These are phyloP conservation scores for Globisporangium okanoganense DNA, from an alignment of 352 stramenopile species.

Conservation along the genomic window DNA sequence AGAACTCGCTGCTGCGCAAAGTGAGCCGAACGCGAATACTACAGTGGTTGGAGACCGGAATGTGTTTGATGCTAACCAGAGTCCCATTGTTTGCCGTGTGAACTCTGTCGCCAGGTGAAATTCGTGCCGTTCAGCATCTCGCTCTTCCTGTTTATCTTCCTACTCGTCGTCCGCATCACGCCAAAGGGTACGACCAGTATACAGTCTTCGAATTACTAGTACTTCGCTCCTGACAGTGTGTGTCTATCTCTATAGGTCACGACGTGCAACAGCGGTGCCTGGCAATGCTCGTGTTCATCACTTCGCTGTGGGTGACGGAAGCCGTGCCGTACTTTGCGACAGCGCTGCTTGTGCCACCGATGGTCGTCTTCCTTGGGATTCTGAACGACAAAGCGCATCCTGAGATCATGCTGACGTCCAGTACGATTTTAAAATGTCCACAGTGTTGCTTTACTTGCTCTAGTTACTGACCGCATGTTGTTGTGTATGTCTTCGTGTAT, in stretches of 20 bases:
- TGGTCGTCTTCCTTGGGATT: slow-evolving; percentile 88
- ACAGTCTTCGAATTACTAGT: too few relatives aligned
- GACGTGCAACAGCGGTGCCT: slow-evolving; percentile 83
- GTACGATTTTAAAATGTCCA: slow-evolving; percentile 26
- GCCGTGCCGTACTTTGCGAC: slow-evolving; percentile 91
- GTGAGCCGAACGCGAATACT: slow-evolving; percentile 22
- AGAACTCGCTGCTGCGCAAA: slow-evolving; percentile 81
- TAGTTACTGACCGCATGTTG: not conserved
- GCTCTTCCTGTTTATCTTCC: slow-evolving; percentile 63
- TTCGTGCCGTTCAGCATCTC: slow-evolving; percentile 70
- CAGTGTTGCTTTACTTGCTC: not conserved
- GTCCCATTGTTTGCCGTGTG: not conserved
- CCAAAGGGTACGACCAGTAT: slow-evolving; percentile 44
- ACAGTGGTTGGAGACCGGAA: not conserved
- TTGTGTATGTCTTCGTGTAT: not conserved
- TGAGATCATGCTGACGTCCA: slow-evolving; percentile 58
- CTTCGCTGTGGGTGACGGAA: slow-evolving; percentile 89
- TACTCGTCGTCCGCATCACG: slow-evolving; percentile 71
- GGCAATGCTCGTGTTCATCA: slow-evolving; percentile 89
- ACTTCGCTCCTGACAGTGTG: not conserved
- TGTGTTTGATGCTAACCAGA: not conserved
- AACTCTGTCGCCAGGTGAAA: slow-evolving; percentile 52
- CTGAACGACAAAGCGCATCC: slow-evolving; percentile 83
- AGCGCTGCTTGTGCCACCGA: slow-evolving; percentile 80
- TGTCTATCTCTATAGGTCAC: slow-evolving; percentile 30